Percentiles rank a stretch among this genome's conserved stretches.
These are phyloP conservation scores for Periglandula ipomoeae DNA, from an alignment of 2,329 filamentous ascomycete species.

Conservation along the genomic window DNA sequence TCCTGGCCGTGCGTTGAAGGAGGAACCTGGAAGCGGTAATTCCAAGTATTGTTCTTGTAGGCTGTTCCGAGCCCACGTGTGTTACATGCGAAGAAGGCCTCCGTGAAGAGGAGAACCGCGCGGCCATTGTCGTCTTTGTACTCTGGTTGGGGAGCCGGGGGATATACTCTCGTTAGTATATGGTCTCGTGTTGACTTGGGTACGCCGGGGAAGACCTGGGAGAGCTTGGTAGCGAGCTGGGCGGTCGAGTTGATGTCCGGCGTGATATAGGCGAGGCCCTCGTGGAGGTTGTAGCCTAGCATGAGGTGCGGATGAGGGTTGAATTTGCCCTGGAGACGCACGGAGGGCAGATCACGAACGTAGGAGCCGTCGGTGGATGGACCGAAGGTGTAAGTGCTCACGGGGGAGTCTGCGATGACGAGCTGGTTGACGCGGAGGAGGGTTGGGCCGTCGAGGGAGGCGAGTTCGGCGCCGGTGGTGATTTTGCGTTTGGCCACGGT, in stretches of 20 bases:
- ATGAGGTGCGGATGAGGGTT: constrained; percentile 16
- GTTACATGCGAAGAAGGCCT: constrained; percentile 39
- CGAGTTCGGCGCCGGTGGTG: no score
- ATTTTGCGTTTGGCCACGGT: no score
- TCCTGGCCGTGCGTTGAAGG: constrained; percentile 43
- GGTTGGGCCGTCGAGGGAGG: no score
- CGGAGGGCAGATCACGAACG: constrained; percentile 19
- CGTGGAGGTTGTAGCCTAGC: constrained; percentile 31
- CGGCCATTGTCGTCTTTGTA: constrained; percentile 19
- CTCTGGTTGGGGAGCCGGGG: constrained; percentile 4
- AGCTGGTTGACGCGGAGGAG: no score
- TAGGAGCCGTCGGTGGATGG: constrained; percentile 26
- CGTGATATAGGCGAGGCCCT: no score
- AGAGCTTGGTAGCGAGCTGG: constrained; percentile 30
- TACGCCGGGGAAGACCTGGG: constrained; percentile 12
- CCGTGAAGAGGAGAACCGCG: constrained; percentile 27
- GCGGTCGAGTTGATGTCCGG: constrained; percentile 32
- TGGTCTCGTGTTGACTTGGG: constrained; percentile 19
- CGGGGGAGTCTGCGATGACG: constrained; percentile 11
- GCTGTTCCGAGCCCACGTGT: constrained; percentile 37
- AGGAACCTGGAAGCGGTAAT: constrained; percentile 40
- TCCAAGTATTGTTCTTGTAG: constrained; percentile 34
- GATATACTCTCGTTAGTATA: constrained; percentile 23
- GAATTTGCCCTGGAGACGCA: constrained; percentile 20
- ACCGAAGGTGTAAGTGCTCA: constrained; percentile 20